A percentile compares a stretch with the other conserved stretches of the same genome.
Conservation (phyloP, 768 basidiomycete species). For the Mycena crocata region DNA sequence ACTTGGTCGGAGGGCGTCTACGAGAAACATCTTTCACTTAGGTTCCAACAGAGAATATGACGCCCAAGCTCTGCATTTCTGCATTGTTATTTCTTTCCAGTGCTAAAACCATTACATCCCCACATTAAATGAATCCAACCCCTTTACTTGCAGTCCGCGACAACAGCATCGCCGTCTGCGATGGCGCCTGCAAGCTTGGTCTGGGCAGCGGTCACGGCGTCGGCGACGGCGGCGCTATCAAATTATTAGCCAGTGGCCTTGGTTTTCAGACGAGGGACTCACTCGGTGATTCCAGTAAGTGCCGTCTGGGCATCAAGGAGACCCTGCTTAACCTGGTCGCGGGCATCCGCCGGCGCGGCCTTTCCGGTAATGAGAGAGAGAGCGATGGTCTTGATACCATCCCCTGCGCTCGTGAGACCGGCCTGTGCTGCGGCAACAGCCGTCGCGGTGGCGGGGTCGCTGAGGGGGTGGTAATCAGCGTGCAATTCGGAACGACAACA, state of each 20-base stretch:
- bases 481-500: background rate
- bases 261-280: background rate
- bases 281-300: conserved; percentile 30
- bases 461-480: conserved; percentile 8
- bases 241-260: background rate
- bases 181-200: conserved; percentile 27
- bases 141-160: conserved; percentile 25
- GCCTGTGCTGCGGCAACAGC: conserved; percentile 30
- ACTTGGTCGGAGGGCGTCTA: too few relatives aligned
- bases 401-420: conserved; percentile 32
- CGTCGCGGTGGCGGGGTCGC: conserved; percentile 30
- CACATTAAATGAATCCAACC: conserved; percentile 2
- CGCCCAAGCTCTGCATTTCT: conserved; percentile 28
- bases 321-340: conserved; percentile 31
- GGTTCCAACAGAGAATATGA: conserved; percentile 6
- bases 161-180: conserved; percentile 27
- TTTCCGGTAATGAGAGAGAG: conserved; percentile 37
- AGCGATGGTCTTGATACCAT: conserved; percentile 37
- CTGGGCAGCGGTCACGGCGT: conserved; percentile 19
- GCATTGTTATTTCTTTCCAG: conserved; percentile 28
- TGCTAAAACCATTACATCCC: conserved; percentile 19
- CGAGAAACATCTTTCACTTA: background rate
- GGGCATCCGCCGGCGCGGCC: conserved; percentile 36
- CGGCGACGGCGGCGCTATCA: conserved; percentile 7
- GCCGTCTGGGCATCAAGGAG: conserved; percentile 35